Conservation (phyloP, 1,139 yeast genomes). For the Debaryomyces sp. region DNA sequence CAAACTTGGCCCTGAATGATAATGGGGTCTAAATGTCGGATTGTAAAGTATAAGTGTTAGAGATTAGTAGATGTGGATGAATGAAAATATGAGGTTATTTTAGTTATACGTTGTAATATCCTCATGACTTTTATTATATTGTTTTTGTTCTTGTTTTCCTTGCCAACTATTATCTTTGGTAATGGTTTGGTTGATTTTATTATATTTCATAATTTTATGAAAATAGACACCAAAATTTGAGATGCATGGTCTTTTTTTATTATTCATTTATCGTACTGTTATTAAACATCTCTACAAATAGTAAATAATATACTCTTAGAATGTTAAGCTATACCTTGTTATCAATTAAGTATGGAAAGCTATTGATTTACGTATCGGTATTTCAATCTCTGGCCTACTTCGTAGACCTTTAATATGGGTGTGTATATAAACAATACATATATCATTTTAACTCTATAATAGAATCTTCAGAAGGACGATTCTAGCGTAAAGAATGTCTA, state of each 20-base stretch:
- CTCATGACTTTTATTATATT: constrained; percentile 1
- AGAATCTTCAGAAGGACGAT: neutral
- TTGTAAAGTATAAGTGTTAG: constrained; percentile 5
- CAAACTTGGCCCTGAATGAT: neutral
- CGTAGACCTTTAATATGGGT: neutral
- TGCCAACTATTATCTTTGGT: neutral
- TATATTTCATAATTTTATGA: constrained; percentile 4
- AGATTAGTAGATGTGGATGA: constrained; percentile 6
- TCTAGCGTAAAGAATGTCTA: neutral
- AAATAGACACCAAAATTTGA: constrained; percentile 4
- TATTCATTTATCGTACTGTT: constrained; percentile 3
- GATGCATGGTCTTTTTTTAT: constrained; percentile 6
- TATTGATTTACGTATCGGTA: neutral
- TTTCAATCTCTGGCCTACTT: neutral
- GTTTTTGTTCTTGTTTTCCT: constrained; percentile 4
- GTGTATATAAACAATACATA: neutral
- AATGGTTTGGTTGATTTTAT: neutral
- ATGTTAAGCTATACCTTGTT: neutral
- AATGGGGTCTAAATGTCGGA: neutral
- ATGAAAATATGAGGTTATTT: neutral
- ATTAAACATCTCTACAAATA: constrained; percentile 1
- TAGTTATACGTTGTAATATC: neutral
- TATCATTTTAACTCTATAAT: neutral
- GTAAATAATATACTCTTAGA: neutral
- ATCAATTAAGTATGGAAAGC: too few species aligned